Evolutionary conservation across 495 filamentous ascomycete species (phyloP), one percentile per base, ranked within the genome.

Genomic region (Evansstolkia leycettana): DNA sequence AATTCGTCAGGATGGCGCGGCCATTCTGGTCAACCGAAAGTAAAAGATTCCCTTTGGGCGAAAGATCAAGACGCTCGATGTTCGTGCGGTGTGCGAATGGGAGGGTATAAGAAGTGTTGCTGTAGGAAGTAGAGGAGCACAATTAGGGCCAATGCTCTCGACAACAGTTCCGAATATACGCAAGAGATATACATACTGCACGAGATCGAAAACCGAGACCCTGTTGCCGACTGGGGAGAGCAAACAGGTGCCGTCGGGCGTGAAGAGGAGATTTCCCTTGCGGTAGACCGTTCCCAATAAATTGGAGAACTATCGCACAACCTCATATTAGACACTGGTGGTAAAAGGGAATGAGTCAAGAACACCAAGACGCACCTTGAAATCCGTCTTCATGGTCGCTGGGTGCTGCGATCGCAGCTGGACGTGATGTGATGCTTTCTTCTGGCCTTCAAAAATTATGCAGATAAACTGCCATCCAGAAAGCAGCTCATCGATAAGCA

Each of bases 181-280:
- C 31, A 6, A n/a, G 16, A 18, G 17, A 31, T 8, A 15, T 16
- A 61, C 76, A 45, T 73, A 94, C 88, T 95, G 86, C 38, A 94
- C 79, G 13, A 98, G 68, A 52, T 98, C 88, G 58, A 98, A 98
- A 33, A 95, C 82, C 2, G 90, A 83, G 33, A 98, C 84, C 50
- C 84, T 68, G 64, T 96, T 98, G 49, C 90, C 90, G 37, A 98
- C 92, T 16, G 90, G 90, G n/a, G 92, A 96, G 42, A 90, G 80
- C 30, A 98, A 70, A 59, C 84, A 87, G 45, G 82, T 89, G 45
- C 90, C 90, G 75, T 98, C 90, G 45, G 87, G 89, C 48, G 83
- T 92, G 67, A 94, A 98, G 46, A 94, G 73, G 40, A 98, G 73
- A 55, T 95, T 96, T 58, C 92, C 90, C 69, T 82, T 83, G 63